These are phyloP conservation scores for Cystobasidium tubakii DNA, from an alignment of 768 basidiomycete species.

Conservation along the genomic window DNA sequence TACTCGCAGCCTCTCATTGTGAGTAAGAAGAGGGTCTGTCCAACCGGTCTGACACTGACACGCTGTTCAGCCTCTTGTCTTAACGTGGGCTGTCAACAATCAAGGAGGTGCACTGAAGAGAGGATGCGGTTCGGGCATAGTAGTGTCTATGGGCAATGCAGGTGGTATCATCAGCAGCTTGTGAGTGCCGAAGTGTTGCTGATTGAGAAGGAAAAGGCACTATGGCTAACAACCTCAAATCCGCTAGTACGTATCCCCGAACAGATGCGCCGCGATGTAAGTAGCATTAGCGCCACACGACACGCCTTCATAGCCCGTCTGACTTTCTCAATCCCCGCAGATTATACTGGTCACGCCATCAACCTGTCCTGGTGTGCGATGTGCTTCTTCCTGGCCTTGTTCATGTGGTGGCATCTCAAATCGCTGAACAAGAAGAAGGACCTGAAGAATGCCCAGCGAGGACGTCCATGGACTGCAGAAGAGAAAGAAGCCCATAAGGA, in stretches of 20 bases:
- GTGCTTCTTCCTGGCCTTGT: conserved; percentile 5
- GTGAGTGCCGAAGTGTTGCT: neutral
- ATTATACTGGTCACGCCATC: conserved; percentile 15
- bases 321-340: too few species aligned
- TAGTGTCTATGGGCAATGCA: conserved; percentile 12
- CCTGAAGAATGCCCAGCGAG: neutral
- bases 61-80: neutral
- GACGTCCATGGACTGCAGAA: conserved; percentile 14
- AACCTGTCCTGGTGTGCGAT: neutral
- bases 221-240: neutral
- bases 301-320: too few species aligned
- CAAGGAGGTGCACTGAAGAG: neutral
- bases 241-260: neutral
- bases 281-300: too few species aligned
- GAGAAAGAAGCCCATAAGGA: neutral
- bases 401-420: conserved; percentile 26
- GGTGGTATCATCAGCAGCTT: conserved; percentile 9
- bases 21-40: neutral
- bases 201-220: too few species aligned
- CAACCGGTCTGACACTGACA: too few species aligned
- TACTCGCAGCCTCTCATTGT: neutral
- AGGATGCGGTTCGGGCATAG: neutral
- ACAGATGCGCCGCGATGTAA: neutral
- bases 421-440: conserved; percentile 21
- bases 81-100: conserved; percentile 8